A percentile compares a stretch with the other conserved stretches of the same genome.
Conservation (phyloP, 768 basidiomycete species). For the Leccinum fibrillosum region DNA sequence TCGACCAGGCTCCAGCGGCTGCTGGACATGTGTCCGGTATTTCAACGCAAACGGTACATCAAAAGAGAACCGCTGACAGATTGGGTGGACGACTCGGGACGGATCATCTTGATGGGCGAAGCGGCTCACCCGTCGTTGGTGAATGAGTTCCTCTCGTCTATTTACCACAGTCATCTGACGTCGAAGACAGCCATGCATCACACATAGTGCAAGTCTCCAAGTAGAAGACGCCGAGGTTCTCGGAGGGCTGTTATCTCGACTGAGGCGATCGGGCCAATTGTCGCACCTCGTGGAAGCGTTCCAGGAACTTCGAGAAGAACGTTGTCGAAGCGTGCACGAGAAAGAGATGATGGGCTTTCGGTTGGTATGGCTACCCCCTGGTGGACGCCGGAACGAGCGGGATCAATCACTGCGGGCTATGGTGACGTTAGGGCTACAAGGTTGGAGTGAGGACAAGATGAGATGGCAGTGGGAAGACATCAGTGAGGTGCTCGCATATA, state of each 20-base stretch:
- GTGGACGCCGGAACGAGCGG: conserved; percentile 40
- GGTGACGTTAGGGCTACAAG: conserved; percentile 15
- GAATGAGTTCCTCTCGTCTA: conserved; percentile 10
- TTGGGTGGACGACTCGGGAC: conserved; percentile 45
- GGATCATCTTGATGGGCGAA: conserved; percentile 51
- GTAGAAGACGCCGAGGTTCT: conserved; percentile 30
- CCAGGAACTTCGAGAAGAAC: conserved; percentile 51
- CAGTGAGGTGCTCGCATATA: conserved; percentile 44
- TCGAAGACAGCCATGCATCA: conserved; percentile 43
- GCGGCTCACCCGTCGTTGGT: conserved; percentile 56
- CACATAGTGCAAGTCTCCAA: conserved; percentile 29
- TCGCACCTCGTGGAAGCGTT: conserved; percentile 48
- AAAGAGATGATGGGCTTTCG: conserved; percentile 41
- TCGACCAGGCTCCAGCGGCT: conserved; percentile 32
- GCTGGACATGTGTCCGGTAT: conserved; percentile 32
- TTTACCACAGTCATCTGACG: background rate
- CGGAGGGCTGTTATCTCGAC: conserved; percentile 34
- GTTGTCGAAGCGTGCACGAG: conserved; percentile 38
- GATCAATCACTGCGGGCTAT: conserved; percentile 34
- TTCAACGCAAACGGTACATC: conserved; percentile 37
- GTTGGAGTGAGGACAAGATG: conserved; percentile 46
- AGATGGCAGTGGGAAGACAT: conserved; percentile 50
- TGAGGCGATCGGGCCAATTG: conserved; percentile 43
- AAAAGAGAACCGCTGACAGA: conserved; percentile 32
- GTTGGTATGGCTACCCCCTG: conserved; percentile 40